Evolutionary conservation across 495 filamentous ascomycete species (phyloP).

Genomic region (Podospora tetraspora): DNA sequence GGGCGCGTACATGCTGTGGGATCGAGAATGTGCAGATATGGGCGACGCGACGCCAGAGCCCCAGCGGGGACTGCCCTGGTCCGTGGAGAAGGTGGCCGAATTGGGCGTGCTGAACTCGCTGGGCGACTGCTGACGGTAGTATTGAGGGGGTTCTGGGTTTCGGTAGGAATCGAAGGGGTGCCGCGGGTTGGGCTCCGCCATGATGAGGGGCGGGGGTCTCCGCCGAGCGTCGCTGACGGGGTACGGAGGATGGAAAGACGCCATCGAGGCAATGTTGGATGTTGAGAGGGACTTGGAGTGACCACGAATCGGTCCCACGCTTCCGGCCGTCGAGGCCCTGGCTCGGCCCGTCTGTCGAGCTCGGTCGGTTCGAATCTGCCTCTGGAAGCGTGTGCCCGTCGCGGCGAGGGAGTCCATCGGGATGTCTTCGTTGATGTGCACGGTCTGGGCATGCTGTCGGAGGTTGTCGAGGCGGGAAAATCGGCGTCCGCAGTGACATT

Average conservation of each 20-base stretch:
- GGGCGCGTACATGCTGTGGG: slow-evolving; percentile 56
- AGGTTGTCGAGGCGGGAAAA: slow-evolving; percentile 98
- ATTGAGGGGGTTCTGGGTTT: slow-evolving; percentile 42
- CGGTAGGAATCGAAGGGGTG: slow-evolving; percentile 60
- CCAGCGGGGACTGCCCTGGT: slow-evolving; percentile 67
- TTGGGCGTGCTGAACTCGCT: slow-evolving; percentile 72
- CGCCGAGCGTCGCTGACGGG: slow-evolving; percentile 58
- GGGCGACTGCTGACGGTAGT: slow-evolving; percentile 54
- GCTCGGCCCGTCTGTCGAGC: slow-evolving; percentile 68
- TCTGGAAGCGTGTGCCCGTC: slow-evolving; percentile 86
- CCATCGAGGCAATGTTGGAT: slow-evolving; percentile 61
- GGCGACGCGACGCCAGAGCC: slow-evolving; percentile 61
- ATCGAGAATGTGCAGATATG: slow-evolving; percentile 57
- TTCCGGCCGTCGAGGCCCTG: slow-evolving; percentile 68
- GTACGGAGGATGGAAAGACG: slow-evolving; percentile 68
- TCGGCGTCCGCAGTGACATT: slow-evolving; percentile 90
- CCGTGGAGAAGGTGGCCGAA: slow-evolving; percentile 67
- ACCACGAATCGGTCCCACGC: slow-evolving; percentile 58
- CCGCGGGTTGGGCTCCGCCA: slow-evolving; percentile 65
- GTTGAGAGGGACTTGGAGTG: slow-evolving; percentile 79
- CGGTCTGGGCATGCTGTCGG: slow-evolving; percentile 94
- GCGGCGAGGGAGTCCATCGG: slow-evolving; percentile 89
- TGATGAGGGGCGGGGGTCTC: slow-evolving; percentile 76
- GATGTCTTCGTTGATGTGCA: slow-evolving; percentile 96
- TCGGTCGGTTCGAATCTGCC: slow-evolving; percentile 77